Conservation (phyloP, 192 early-diverging fungal species). For the Podila epicladia region DNA sequence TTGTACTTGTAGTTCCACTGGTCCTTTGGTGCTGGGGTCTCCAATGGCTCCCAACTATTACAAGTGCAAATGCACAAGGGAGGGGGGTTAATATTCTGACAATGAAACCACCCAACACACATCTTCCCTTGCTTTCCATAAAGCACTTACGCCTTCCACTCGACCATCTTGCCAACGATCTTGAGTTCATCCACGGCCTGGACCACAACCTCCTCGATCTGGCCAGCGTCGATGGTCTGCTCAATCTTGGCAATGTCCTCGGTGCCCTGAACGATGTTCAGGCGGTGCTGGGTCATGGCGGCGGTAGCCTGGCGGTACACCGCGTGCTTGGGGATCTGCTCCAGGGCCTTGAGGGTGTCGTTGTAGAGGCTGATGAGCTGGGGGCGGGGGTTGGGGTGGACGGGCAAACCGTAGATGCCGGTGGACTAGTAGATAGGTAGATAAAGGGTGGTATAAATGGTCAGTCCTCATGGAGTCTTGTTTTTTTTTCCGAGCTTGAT, state of each 20-base stretch:
- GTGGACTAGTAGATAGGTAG: conserved; percentile 65
- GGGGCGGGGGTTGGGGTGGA: conserved; percentile 88
- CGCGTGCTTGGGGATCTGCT: conserved; percentile 77
- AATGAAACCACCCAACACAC: neutral
- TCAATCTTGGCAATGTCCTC: conserved; percentile 84
- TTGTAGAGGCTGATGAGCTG: conserved; percentile 87
- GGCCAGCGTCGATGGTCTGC: conserved; percentile 76
- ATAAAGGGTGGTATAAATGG: neutral
- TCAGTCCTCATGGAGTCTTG: neutral
- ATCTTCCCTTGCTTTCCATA: neutral
- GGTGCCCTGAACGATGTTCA: conserved; percentile 78
- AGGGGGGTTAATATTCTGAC: no score
- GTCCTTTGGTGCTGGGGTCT: conserved; percentile 77
- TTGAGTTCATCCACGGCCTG: conserved; percentile 91
- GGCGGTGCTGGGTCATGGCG: conserved; percentile 78
- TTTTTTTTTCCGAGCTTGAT: neutral
- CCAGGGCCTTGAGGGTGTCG: conserved; percentile 75
- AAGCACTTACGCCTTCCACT: conserved; percentile 78
- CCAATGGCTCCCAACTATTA: conserved; percentile 82
- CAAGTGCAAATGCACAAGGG: neutral
- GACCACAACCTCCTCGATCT: conserved; percentile 92
- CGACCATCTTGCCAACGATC: conserved; percentile 83
- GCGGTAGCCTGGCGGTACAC: conserved; percentile 87
- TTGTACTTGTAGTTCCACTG: conserved; percentile 83
- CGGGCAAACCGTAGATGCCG: conserved; percentile 85